phyloP scores from a whole-genome alignment of 164 flowering plant genomes.

The Vitis amurensis region DNA sequence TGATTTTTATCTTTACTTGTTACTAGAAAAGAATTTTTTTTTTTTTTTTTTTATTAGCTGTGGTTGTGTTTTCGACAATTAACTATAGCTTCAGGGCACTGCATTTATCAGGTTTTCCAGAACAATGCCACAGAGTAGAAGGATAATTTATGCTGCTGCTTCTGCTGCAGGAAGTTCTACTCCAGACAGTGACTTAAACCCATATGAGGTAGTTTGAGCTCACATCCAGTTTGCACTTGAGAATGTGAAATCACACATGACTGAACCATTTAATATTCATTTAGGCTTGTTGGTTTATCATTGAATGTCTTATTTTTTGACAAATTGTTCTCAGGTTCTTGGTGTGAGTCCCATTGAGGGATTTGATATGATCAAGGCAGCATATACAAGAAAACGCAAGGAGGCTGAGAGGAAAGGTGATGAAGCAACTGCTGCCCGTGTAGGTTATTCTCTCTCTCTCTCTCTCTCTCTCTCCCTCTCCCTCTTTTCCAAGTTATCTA shows the following conservation, averaged over 20 bases:
- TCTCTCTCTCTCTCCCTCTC: not conserved
- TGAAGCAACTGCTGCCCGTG: constrained; percentile 63
- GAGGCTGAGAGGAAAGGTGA: constrained; percentile 90
- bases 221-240: not conserved
- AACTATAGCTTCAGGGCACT: constrained; percentile 4
- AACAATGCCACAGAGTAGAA: constrained; percentile 13
- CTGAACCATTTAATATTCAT: not conserved
- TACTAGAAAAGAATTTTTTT: too few species aligned
- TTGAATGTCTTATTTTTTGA: constrained; percentile 4
- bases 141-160: constrained; percentile 52
- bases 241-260: not conserved
- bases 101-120: constrained; percentile 39
- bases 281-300: not conserved
- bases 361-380: constrained; percentile 72
- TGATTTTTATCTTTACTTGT: not conserved
- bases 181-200: constrained; percentile 59
- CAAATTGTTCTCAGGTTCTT: constrained; percentile 47
- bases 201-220: constrained; percentile 64
- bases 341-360: constrained; percentile 86
- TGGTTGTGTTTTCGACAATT: not conserved
- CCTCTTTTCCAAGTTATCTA: too few species aligned
- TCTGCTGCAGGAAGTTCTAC: constrained; percentile 81
- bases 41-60: not conserved
- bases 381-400: constrained; percentile 65
- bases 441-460: constrained; percentile 28